Evolutionary conservation across 495 filamentous ascomycete species (phyloP).

Genomic region (Cenococcum geophilum): DNA sequence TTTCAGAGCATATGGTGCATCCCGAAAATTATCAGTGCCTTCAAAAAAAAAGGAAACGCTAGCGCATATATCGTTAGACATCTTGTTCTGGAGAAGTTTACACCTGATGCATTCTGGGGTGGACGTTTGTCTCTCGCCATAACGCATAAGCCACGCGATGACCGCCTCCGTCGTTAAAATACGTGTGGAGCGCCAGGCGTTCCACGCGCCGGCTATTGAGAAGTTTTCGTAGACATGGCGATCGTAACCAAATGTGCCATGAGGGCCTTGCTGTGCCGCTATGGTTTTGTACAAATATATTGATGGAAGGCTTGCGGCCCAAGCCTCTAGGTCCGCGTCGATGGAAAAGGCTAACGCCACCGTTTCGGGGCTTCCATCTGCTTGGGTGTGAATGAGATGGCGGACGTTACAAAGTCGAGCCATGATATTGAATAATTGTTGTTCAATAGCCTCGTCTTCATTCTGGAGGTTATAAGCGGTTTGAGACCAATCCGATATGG

Average conservation of each 20-base stretch:
- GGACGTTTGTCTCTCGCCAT: background rate
- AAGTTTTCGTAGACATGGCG: background rate
- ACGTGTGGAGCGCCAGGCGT: background rate
- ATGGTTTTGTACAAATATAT: background rate
- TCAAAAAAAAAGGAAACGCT: slow-evolving; percentile 5
- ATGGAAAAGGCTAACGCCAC: background rate
- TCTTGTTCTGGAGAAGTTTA: background rate
- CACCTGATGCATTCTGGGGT: background rate
- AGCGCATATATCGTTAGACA: slow-evolving; percentile 3
- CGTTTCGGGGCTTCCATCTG: background rate
- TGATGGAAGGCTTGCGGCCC: background rate
- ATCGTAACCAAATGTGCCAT: background rate
- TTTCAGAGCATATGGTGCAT: background rate
- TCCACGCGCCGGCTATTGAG: background rate
- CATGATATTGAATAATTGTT: background rate
- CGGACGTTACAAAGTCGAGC: background rate
- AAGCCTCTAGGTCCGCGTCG: background rate
- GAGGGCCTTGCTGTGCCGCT: background rate
- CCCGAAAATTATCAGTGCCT: background rate
- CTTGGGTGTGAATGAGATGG: background rate
- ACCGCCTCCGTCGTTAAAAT: background rate
- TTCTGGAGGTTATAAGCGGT: background rate
- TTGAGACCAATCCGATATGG: slow-evolving; percentile 1
- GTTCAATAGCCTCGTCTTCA: background rate
- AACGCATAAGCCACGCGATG: background rate